A percentile compares a stretch with the other conserved stretches of the same genome.
phyloP scores from a whole-genome alignment of 805 yeast species.

The Candida ovalis region DNA sequence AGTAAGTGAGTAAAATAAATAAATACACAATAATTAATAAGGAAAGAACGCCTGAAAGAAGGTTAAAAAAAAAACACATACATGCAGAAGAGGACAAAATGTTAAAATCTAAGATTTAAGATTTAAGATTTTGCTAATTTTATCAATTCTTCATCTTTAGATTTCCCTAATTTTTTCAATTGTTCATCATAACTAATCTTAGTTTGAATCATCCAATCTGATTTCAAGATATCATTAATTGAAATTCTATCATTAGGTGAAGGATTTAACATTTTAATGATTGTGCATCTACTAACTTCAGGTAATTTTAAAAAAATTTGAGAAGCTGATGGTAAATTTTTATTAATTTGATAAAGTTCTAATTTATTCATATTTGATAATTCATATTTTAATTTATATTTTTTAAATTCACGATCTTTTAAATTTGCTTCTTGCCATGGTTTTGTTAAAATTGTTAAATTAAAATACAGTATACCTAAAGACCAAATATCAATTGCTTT shows the following conservation, averaged over 20 bases:
- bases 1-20: too few species aligned
- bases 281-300: conserved; percentile 12
- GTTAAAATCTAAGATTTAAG: neutral
- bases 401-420: conserved; percentile 23
- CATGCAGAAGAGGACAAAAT: neutral
- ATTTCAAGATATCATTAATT: conserved; percentile 17
- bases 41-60: too few species aligned
- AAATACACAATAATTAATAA: too few species aligned
- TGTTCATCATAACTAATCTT: conserved; percentile 16
- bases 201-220: conserved; percentile 32
- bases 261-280: conserved; percentile 32
- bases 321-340: conserved; percentile 3
- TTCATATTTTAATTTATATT: conserved; percentile 15
- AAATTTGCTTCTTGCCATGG: conserved; percentile 46
- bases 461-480: conserved; percentile 46
- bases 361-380: conserved; percentile 10
- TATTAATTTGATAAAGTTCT: conserved; percentile 19
- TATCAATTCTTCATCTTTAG: conserved; percentile 25
- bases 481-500: conserved; percentile 49
- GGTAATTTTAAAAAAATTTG: conserved; percentile 9
- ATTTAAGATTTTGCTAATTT: conserved; percentile 11
- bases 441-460: conserved; percentile 38
- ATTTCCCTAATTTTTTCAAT: conserved; percentile 11
- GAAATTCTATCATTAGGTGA: conserved; percentile 19
- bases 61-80: too few species aligned